Percentiles rank a stretch among this genome's conserved stretches.
Evolutionary conservation across 371 early-diverging fungal genomes (phyloP).

Genomic region (Cokeromyces recurvatus): DNA sequence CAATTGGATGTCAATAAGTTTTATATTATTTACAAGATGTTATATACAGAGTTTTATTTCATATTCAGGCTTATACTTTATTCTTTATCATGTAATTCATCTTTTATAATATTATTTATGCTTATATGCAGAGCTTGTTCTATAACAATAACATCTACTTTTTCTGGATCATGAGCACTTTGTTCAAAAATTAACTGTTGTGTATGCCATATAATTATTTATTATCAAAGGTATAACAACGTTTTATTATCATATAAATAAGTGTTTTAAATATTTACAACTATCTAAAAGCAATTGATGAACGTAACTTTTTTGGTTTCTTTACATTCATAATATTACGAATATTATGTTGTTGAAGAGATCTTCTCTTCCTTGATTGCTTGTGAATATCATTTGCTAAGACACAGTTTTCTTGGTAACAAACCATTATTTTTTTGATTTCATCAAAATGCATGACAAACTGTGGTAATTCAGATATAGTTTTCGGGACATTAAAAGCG

Average conservation of each 20-base stretch:
- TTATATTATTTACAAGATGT: no score
- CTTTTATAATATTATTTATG: no score
- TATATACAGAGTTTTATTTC: no score
- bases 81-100: no score
- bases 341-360: slow-evolving; percentile 19
- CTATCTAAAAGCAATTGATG: slow-evolving; percentile 21
- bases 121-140: no score
- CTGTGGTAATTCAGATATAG: slow-evolving; percentile 10
- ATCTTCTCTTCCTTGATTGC: slow-evolving; percentile 20
- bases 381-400: slow-evolving; percentile 13
- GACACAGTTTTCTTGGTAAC: slow-evolving; percentile 16
- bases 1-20: no score
- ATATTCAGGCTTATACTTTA: no score
- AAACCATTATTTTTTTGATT: slow-evolving; percentile 15
- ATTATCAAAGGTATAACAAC: slow-evolving; percentile 16
- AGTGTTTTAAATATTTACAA: slow-evolving; percentile 15
- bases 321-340: slow-evolving; percentile 21
- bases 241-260: slow-evolving; percentile 16
- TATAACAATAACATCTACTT: slow-evolving; percentile 22
- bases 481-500: slow-evolving; percentile 14
- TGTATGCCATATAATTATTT: slow-evolving; percentile 17
- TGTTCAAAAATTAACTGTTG: slow-evolving; percentile 17
- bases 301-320: slow-evolving; percentile 20
- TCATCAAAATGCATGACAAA: slow-evolving; percentile 21
- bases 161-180: slow-evolving; percentile 19